A percentile compares a stretch with the other conserved stretches of the same genome.
Conservation (phyloP, 2,329 filamentous ascomycete genomes). For the Lecanosticta acicola region DNA sequence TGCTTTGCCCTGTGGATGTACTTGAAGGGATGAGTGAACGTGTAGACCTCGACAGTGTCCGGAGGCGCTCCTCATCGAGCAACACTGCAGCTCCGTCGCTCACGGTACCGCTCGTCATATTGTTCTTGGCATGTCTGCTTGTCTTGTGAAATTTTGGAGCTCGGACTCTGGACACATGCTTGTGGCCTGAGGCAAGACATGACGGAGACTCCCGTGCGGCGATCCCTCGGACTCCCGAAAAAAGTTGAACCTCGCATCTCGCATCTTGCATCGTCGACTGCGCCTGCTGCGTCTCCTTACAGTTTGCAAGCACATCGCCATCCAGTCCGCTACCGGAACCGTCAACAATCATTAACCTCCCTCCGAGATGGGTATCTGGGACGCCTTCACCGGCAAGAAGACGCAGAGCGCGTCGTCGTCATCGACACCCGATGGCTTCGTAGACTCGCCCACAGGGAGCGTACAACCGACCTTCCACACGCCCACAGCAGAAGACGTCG, state of each 20-base stretch:
- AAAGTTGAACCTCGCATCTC: background rate
- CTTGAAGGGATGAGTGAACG: slow-evolving; percentile 14
- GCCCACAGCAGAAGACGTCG: slow-evolving; percentile 67
- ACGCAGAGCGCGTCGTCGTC: slow-evolving; percentile 38
- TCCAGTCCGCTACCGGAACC: slow-evolving; percentile 3
- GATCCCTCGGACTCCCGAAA: background rate
- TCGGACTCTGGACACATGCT: background rate
- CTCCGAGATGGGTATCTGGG: slow-evolving; percentile 52
- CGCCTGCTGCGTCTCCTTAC: too few species aligned
- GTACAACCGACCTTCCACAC: slow-evolving; percentile 45
- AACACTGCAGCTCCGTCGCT: background rate
- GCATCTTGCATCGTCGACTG: background rate
- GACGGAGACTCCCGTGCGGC: too few species aligned
- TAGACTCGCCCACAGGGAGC: slow-evolving; percentile 42
- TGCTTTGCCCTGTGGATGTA: slow-evolving; percentile 4
- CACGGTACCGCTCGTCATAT: background rate
- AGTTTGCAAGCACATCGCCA: slow-evolving; percentile 4
- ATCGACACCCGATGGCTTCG: slow-evolving; percentile 37
- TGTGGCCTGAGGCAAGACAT: background rate
- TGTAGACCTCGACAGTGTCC: slow-evolving; percentile 15
- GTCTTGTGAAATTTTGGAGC: background rate
- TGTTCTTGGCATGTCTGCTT: too few species aligned
- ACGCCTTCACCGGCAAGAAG: slow-evolving; percentile 57
- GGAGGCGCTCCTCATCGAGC: slow-evolving; percentile 13
- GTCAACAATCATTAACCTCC: slow-evolving; percentile 17